Evolutionary conservation across 2,329 filamentous ascomycete genomes (phyloP).

Genomic region (Rutstroemia sydowiana): DNA sequence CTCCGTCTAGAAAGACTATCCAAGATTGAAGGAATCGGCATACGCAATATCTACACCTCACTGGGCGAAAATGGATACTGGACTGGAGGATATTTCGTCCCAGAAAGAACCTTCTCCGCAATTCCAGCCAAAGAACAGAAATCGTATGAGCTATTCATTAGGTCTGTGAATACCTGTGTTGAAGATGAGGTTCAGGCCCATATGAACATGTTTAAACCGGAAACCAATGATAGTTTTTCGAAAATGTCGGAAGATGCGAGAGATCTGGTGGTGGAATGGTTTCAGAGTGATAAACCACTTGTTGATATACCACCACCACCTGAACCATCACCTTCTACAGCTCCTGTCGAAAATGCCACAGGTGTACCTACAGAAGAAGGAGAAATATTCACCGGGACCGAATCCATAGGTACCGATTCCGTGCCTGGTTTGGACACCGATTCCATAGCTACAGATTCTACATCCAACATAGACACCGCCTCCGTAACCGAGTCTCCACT

Average conservation of each 20-base stretch:
- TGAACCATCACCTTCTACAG: not conserved
- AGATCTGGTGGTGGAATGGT: conserved; percentile 17
- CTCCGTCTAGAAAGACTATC: conserved; percentile 58
- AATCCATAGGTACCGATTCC: not conserved
- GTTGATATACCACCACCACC: conserved; percentile 1
- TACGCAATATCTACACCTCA: conserved; percentile 69
- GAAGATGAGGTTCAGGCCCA: conserved; percentile 24
- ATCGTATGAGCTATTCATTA: conserved; percentile 14
- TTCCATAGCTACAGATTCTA: too few species aligned
- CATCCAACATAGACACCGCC: conserved; percentile 4
- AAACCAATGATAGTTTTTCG: conserved; percentile 21
- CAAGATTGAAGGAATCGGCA: conserved; percentile 55
- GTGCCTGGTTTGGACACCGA: not conserved
- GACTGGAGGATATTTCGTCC: conserved; percentile 51
- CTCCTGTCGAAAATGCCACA: not conserved
- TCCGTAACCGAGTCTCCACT: not conserved
- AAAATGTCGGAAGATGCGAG: conserved; percentile 15
- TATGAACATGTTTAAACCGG: conserved; percentile 24
- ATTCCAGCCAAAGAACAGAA: conserved; percentile 39
- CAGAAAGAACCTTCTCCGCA: conserved; percentile 73
- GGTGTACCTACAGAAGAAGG: not conserved
- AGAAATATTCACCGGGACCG: not conserved
- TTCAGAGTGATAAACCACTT: not conserved
- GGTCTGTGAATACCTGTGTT: conserved; percentile 18
- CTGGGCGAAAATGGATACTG: conserved; percentile 64